Evolutionary conservation across 352 stramenopile genomes (phyloP).

Genomic region (Phytophthora pseudosyringae): DNA sequence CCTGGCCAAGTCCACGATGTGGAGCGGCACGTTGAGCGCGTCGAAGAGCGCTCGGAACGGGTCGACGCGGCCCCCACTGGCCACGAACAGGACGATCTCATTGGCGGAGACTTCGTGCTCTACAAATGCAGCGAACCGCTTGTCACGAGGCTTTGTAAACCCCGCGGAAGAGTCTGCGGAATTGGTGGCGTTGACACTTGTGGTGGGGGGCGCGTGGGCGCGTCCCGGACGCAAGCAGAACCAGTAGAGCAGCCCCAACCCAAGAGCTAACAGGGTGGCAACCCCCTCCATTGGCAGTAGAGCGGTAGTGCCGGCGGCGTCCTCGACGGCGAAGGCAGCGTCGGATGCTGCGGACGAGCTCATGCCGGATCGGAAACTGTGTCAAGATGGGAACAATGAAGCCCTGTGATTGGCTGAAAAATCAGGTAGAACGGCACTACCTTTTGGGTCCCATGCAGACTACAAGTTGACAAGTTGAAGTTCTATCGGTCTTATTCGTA

Average conservation of each 20-base stretch:
- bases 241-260: conserved; percentile 28
- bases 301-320: neutral
- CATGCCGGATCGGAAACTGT: conserved; percentile 4
- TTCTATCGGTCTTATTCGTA: too few relatives aligned
- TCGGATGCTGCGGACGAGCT: conserved; percentile 15
- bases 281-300: conserved; percentile 12
- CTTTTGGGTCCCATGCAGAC: too few relatives aligned
- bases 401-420: too few relatives aligned
- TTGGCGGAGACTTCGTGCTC: conserved; percentile 23
- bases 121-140: conserved; percentile 31
- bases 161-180: neutral
- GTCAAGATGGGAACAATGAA: too few relatives aligned
- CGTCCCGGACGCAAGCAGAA: conserved; percentile 20
- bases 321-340: conserved; percentile 1
- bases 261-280: conserved; percentile 19
- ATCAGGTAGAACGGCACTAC: too few relatives aligned
- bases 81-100: conserved; percentile 24
- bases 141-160: conserved; percentile 2
- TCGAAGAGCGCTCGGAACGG: conserved; percentile 28
- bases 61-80: neutral
- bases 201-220: neutral
- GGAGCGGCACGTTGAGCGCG: conserved; percentile 22
- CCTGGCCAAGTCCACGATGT: conserved; percentile 36
- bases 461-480: too few relatives aligned
- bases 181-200: neutral